Base-by-base conservation (phyloP, 1,139 yeast species). In the Saccharomyces hybrid region DNA sequence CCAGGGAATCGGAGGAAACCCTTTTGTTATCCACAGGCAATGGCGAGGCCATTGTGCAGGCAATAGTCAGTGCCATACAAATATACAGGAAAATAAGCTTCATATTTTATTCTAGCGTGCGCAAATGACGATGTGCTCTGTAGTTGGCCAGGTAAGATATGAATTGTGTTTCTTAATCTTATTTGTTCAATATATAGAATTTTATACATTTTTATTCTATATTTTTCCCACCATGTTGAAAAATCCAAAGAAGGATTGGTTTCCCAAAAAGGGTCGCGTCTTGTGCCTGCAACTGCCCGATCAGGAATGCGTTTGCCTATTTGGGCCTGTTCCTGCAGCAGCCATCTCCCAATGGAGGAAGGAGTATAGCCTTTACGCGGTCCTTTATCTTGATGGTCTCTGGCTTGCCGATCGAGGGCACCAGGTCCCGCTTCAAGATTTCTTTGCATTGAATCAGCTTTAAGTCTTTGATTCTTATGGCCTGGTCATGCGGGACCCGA, bases 391-490 rank as follows among this genome's bases (percentile, higher is more conserved):
- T 32, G 5, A 19, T 19, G 27, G 31, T 32, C 11, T 44, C 14
- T n/a, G 28, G 47, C 32, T 47, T 49, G 26, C 34, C 34, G 28
- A 47, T 38, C n/a, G 44, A 16, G 21, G 44, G 44, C 19, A 38
- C 26, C 12, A 12, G 41, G 12, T 19, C 34, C 49, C 24, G 47
- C 29, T 50, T 46, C 27, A 65, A 66, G 28, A 62, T 59, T 16
- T 69, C 62, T 47, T 67, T 62, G 9, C 68, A 68, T 54, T 73
- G 73, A 7, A 73, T 65, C 46, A 73, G 53, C 42, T 64, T 68
- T 52, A 73, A 56, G 53, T 73, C 75, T 51, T 70, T 69, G 31
- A 73, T 69, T 2, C 21, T 19, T 38, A 38, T 19, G 11, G 44
- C 26, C 12, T 21, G 11, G 7, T 38, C 44, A 31, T 62, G 61